A percentile compares a stretch with the other conserved stretches of the same genome.
Evolutionary conservation across 164 flowering plant species (phyloP).

Genomic region (Liriodendron chinense): DNA sequence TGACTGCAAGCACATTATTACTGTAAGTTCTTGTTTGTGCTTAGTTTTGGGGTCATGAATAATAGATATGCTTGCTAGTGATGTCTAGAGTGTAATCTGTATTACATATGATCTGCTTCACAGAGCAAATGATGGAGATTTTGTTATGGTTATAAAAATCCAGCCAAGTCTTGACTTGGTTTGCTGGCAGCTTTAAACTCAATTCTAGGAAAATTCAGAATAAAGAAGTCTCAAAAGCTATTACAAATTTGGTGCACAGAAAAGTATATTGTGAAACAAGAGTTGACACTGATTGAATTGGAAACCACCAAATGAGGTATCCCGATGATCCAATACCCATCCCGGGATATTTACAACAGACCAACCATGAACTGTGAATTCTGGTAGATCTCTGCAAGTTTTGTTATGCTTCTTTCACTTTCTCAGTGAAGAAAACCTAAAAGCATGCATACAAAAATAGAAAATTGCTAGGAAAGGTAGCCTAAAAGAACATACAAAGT

Average conservation of each 20-base stretch:
- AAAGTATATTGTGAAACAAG: background rate
- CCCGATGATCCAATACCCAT: background rate
- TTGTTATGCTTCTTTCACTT: background rate
- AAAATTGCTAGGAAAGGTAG: no score
- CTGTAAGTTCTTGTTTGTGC: conserved; percentile 45
- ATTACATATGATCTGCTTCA: background rate
- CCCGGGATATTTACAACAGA: background rate
- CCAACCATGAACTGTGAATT: background rate
- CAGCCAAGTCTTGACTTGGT: background rate
- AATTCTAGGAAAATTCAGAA: background rate
- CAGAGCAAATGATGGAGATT: background rate
- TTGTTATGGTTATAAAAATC: background rate
- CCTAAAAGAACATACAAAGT: no score
- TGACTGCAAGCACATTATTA: conserved; percentile 66
- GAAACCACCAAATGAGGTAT: background rate
- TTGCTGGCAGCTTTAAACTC: background rate
- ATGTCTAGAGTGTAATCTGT: background rate
- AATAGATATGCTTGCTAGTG: background rate
- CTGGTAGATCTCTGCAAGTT: background rate
- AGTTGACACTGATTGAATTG: background rate
- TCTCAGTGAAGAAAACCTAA: background rate
- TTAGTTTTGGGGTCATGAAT: background rate
- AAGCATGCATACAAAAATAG: background rate
- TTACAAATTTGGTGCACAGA: background rate
- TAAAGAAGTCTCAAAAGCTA: background rate